These are phyloP conservation scores for Hemileia vastatrix DNA, from an alignment of 1,284 basidiomycete genomes.

Conservation along the genomic window DNA sequence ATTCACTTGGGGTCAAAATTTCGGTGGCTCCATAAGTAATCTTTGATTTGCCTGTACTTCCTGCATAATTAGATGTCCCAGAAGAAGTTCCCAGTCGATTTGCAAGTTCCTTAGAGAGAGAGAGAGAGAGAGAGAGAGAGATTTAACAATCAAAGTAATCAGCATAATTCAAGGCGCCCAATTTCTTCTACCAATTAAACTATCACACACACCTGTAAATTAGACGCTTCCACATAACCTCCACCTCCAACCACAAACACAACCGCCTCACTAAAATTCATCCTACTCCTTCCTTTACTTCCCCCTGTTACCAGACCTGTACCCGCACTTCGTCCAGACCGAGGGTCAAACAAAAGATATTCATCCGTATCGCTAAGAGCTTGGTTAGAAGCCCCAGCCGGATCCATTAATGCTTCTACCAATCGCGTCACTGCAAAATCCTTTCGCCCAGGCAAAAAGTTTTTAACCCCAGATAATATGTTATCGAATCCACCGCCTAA, in stretches of 20 bases:
- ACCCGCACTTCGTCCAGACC: constrained; percentile 52
- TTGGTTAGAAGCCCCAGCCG: constrained; percentile 77
- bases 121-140: constrained; percentile 13
- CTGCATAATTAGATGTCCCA: constrained; percentile 25
- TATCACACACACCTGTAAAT: constrained; percentile 79
- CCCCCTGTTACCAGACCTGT: constrained; percentile 50
- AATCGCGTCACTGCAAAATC: constrained; percentile 84
- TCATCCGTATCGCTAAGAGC: constrained; percentile 94
- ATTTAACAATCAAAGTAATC: neutral
- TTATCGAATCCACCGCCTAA: constrained; percentile 64
- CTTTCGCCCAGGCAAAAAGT: constrained; percentile 92
- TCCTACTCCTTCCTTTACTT: constrained; percentile 52
- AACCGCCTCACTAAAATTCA: constrained; percentile 78
- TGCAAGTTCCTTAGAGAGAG: constrained; percentile 28
- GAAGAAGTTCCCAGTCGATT: constrained; percentile 22
- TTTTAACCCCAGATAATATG: constrained; percentile 93
- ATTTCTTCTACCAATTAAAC: constrained; percentile 50
- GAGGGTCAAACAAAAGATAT: constrained; percentile 86
- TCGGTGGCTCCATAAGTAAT: constrained; percentile 95
- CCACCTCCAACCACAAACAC: constrained; percentile 96
- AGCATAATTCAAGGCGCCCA: neutral
- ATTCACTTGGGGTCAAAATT: constrained; percentile 77
- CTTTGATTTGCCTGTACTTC: constrained; percentile 56
- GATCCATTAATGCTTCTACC: constrained; percentile 94
- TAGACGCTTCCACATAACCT: constrained; percentile 94